These are phyloP conservation scores for Tinospora cordifolia DNA, from an alignment of 164 flowering plant species.

Conservation along the genomic window DNA sequence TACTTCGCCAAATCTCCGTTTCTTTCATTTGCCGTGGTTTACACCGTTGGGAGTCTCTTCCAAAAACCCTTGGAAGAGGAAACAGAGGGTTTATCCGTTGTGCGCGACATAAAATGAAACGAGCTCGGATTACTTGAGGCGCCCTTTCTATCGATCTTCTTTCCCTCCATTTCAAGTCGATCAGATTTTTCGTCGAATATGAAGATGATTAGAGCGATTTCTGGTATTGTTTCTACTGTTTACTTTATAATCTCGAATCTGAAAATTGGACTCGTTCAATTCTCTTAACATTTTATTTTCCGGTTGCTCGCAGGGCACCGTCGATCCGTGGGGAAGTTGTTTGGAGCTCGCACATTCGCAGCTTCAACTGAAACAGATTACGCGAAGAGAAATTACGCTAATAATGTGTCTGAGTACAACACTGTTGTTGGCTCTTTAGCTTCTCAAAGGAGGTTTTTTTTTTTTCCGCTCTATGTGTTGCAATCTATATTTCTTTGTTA, in stretches of 20 bases:
- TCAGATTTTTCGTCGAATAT: conserved; percentile 14
- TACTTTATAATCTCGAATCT: neutral
- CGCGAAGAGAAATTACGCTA: conserved; percentile 65
- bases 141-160: too few relatives aligned
- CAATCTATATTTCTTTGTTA: neutral
- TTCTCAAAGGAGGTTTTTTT: conserved; percentile 49
- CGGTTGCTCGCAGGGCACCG: conserved; percentile 20
- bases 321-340: conserved; percentile 28
- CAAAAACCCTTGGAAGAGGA: too few relatives aligned
- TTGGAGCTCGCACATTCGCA: conserved; percentile 31
- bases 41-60: too few relatives aligned
- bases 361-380: conserved; percentile 45
- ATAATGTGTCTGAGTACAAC: conserved; percentile 73
- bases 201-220: conserved; percentile 40
- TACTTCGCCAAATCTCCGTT: too few relatives aligned
- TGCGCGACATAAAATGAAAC: too few relatives aligned
- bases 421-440: conserved; percentile 62
- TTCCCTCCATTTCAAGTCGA: too few relatives aligned
- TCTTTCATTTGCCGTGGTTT: too few relatives aligned
- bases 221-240: conserved; percentile 20
- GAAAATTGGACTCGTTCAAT: neutral
- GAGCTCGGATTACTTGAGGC: too few relatives aligned
- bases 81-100: too few relatives aligned
- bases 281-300: neutral
- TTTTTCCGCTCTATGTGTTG: neutral